These are phyloP conservation scores for Nigrograna mackinnonii DNA, from an alignment of 2,329 filamentous ascomycete genomes.

Conservation along the genomic window DNA sequence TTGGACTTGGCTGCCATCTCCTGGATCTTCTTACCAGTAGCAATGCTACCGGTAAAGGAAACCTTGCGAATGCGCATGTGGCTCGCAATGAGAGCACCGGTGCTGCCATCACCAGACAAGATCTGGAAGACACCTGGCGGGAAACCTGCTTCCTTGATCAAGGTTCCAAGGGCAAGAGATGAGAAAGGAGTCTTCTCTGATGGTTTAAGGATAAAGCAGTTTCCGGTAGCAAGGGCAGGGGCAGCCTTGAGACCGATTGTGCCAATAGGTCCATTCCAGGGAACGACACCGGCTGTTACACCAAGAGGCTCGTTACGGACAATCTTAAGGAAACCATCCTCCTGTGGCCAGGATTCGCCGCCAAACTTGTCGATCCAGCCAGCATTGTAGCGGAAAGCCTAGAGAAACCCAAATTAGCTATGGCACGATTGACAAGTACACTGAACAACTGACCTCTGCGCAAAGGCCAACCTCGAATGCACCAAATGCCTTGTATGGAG, in stretches of 20 bases:
- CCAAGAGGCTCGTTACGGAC: constrained; percentile 48
- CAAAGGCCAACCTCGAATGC: constrained; percentile 47
- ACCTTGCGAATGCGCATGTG: constrained; percentile 46
- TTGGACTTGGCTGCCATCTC: constrained; percentile 46
- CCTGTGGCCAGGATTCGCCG: constrained; percentile 44
- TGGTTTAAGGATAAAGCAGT: constrained; percentile 41
- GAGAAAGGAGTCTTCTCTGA: constrained; percentile 41
- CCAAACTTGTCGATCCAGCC: constrained; percentile 38
- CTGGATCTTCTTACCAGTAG: constrained; percentile 44
- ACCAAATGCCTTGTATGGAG: constrained; percentile 50
- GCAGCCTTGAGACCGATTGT: constrained; percentile 42
- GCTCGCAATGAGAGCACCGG: constrained; percentile 40
- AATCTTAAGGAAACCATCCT: constrained; percentile 50
- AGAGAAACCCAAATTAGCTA: constrained; percentile 3
- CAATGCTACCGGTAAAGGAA: constrained; percentile 46
- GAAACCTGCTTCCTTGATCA: constrained; percentile 41
- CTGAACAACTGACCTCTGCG: constrained; percentile 30
- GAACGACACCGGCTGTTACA: constrained; percentile 46
- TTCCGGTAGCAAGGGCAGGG: constrained; percentile 39
- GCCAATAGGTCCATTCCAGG: constrained; percentile 46
- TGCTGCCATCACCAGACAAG: constrained; percentile 39
- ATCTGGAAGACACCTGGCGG: constrained; percentile 48
- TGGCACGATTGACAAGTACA: no score
- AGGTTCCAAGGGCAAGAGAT: constrained; percentile 32
- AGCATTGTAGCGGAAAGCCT: constrained; percentile 39